phyloP scores from a whole-genome alignment of 768 basidiomycete species.

The Termitomyces sp. region DNA sequence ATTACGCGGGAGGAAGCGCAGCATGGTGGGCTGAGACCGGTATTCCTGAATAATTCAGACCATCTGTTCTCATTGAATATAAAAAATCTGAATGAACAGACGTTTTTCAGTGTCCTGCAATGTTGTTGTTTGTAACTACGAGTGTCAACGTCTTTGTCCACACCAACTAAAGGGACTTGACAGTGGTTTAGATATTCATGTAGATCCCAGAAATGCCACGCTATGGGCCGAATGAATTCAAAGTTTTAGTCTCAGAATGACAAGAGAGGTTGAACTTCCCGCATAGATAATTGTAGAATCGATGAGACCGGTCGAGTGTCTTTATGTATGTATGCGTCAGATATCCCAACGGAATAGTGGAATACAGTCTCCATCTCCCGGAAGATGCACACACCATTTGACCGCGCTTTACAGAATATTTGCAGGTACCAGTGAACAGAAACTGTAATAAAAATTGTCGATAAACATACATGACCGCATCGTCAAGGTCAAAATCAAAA shows the following conservation, averaged over 20 bases:
- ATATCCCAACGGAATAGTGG: too few relatives aligned
- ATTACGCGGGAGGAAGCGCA: slow-evolving; percentile 83
- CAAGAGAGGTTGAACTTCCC: not conserved
- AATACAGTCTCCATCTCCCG: too few relatives aligned
- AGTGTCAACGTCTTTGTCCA: not conserved
- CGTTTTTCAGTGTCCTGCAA: not conserved
- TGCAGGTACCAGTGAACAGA: too few relatives aligned
- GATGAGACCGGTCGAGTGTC: too few relatives aligned
- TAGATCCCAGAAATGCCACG: not conserved
- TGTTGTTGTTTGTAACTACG: not conserved
- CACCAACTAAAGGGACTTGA: not conserved
- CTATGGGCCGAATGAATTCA: not conserved
- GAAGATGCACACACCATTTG: too few relatives aligned
- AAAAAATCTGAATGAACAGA: not conserved
- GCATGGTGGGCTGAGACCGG: slow-evolving; percentile 75
- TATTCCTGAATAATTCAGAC: not conserved
- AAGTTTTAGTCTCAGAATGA: not conserved
- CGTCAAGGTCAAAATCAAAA: too few relatives aligned
- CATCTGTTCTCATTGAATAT: not conserved
- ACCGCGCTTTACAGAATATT: too few relatives aligned
- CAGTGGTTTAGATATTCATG: not conserved
- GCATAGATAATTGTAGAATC: too few relatives aligned
- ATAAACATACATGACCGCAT: too few relatives aligned
- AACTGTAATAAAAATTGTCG: too few relatives aligned
- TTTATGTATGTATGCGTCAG: too few relatives aligned